Evolutionary conservation across 192 early-diverging fungal species (phyloP).

Genomic region (Backusella liffmaniae): DNA sequence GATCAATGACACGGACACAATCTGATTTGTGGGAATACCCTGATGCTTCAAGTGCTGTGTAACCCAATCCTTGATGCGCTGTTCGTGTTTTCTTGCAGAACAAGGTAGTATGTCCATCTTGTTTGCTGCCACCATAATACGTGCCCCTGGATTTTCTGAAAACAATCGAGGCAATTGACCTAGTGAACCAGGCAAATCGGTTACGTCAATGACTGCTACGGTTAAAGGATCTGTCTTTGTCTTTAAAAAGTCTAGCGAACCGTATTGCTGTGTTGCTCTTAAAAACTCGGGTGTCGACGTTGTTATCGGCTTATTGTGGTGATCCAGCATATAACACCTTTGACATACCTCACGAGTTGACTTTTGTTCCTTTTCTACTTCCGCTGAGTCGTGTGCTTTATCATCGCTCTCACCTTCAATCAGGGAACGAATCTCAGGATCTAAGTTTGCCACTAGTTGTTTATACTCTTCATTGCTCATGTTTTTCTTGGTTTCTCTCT

Average conservation of each 20-base stretch:
- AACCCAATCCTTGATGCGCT: slow-evolving; percentile 57
- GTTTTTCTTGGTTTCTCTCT: slow-evolving; percentile 14
- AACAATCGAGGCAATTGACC: slow-evolving; percentile 46
- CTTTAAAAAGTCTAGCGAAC: slow-evolving; percentile 52
- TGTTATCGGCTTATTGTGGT: slow-evolving; percentile 45
- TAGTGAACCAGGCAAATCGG: slow-evolving; percentile 67
- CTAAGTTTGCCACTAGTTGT: slow-evolving; percentile 34
- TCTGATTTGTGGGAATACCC: slow-evolving; percentile 26
- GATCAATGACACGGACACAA: slow-evolving; percentile 50
- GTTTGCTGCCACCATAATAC: slow-evolving; percentile 67
- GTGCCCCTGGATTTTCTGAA: slow-evolving; percentile 22
- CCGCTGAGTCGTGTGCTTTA: neutral
- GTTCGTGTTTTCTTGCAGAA: slow-evolving; percentile 39
- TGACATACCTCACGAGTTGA: slow-evolving; percentile 53
- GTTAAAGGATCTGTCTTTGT: slow-evolving; percentile 51
- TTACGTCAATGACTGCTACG: slow-evolving; percentile 62
- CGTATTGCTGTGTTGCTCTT: slow-evolving; percentile 50
- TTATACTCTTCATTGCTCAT: slow-evolving; percentile 47
- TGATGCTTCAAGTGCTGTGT: slow-evolving; percentile 41
- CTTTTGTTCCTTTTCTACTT: slow-evolving; percentile 5
- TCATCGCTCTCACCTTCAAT: slow-evolving; percentile 13
- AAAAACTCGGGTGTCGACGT: slow-evolving; percentile 12
- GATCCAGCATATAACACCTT: slow-evolving; percentile 62
- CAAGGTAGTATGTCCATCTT: slow-evolving; percentile 69
- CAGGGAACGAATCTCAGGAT: slow-evolving; percentile 34